A percentile compares a stretch with the other conserved stretches of the same genome.
These are phyloP conservation scores for Lasiodiplodia citricola DNA, from an alignment of 2,329 filamentous ascomycete species.

Conservation along the genomic window DNA sequence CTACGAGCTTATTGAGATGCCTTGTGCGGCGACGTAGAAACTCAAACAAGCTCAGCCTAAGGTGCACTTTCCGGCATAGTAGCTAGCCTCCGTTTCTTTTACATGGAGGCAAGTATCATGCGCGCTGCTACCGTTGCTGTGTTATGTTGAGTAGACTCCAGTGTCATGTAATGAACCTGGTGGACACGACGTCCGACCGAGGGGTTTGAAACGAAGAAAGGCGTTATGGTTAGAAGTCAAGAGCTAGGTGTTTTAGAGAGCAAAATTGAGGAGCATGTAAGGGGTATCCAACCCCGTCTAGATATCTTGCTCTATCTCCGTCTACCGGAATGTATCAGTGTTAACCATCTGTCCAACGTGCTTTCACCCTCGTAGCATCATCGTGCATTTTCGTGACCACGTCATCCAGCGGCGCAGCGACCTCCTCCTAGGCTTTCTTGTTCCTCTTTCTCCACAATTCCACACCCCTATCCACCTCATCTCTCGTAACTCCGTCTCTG, in stretches of 20 bases:
- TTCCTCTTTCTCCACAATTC: constrained; percentile 79
- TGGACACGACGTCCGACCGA: background rate
- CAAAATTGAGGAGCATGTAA: background rate
- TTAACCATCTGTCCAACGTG: background rate
- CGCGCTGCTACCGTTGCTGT: background rate
- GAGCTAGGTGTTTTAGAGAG: background rate
- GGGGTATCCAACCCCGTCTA: background rate
- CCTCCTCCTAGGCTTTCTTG: constrained; percentile 46
- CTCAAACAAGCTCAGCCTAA: constrained; percentile 1
- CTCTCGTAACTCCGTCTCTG: constrained; percentile 75
- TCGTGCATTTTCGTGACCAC: background rate
- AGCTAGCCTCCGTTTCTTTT: background rate
- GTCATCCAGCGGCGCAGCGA: background rate
- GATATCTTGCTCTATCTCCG: background rate
- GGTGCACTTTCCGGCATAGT: background rate
- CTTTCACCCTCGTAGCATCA: background rate
- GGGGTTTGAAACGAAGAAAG: background rate
- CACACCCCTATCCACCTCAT: constrained; percentile 80
- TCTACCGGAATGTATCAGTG: background rate
- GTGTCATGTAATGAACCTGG: background rate
- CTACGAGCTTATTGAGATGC: background rate
- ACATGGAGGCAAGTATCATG: background rate
- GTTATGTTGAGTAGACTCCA: background rate
- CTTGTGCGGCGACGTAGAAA: background rate
- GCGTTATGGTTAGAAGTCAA: background rate